Conservation (phyloP, 1,139 yeast species). For the Blastobotrys serpentis region DNA sequence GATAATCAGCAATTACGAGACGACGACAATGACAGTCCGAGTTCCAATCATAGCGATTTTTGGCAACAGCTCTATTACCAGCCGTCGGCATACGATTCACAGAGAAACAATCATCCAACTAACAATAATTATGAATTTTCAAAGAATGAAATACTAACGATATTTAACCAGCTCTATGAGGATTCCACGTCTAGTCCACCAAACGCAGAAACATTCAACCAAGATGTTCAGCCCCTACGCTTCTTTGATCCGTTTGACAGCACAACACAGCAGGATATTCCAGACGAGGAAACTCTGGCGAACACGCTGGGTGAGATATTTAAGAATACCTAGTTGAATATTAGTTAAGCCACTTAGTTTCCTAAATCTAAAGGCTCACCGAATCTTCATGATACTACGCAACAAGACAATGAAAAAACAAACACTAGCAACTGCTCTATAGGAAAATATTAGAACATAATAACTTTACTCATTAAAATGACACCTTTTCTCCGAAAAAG, state of each 20-base stretch:
- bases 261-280: background rate
- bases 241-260: conserved; percentile 5
- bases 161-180: conserved; percentile 8
- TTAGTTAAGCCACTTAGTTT: too few species aligned
- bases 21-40: background rate
- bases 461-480: too few species aligned
- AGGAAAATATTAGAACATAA: background rate
- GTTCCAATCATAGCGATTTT: conserved; percentile 2
- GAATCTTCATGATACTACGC: too few species aligned
- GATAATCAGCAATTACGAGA: background rate
- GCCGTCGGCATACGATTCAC: background rate
- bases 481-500: too few species aligned
- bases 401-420: background rate
- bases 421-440: background rate
- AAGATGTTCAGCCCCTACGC: conserved; percentile 2
- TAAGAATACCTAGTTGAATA: background rate
- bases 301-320: conserved; percentile 2
- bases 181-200: conserved; percentile 2
- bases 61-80: conserved; percentile 6
- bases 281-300: conserved; percentile 1
- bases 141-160: conserved; percentile 4
- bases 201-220: conserved; percentile 1
- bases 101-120: background rate
- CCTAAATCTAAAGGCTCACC: too few species aligned
- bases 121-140: background rate